Base-by-base conservation (phyloP, 2,329 filamentous ascomycete species). In the Exophiala xenobiotica region DNA sequence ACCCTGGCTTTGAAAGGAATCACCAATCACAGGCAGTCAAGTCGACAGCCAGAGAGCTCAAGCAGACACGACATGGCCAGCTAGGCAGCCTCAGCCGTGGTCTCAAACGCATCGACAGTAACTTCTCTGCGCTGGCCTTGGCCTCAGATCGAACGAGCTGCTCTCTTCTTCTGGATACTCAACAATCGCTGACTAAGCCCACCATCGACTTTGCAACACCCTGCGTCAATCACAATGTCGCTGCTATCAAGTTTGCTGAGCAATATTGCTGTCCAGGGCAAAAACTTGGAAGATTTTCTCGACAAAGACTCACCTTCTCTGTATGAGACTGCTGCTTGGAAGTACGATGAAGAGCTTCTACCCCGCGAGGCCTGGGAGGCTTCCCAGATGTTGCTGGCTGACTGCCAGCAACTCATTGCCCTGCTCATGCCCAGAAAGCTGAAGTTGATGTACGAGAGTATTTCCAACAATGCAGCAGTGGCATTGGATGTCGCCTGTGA, bases 381-480 rank as follows among this genome's bases (percentile, higher is more conserved):
- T 4, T 43, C 6, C 2, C 40, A 43, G 14, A 14, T n/a, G n/a
- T 26, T 43, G 40, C 18, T 43, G 3, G 19, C 20, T 16, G 40
- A 43, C 22, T 43, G 40, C 40, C 19, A 43, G 19, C 40, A 43
- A 26, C 40, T 43, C 8, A 43, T 43, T 4, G 19, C 40, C 8
- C 22, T 43, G 6, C 19, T 43, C 19, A 43, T 43, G 20, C 40
- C 40, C 1, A 43, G 19, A 27, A 43, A 43, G 19, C 23, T 43
- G 40, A 43, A 43, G n/a, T 43, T 43, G 40, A 43, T 43, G 40
- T 43, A 43, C 23, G 40, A 43, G n/a, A 43, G 40, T 24, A 43
- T 43, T 14, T 43, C 40, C 9, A 43, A 43, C 40, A 43, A 43
- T 26, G 40, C 40, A 14, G 40, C 40, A n/a, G 20, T 43, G 40